A percentile compares a stretch with the other conserved stretches of the same genome.
Evolutionary conservation across 805 yeast species (phyloP).

Genomic region (Kregervanrija pseudodelftensis): DNA sequence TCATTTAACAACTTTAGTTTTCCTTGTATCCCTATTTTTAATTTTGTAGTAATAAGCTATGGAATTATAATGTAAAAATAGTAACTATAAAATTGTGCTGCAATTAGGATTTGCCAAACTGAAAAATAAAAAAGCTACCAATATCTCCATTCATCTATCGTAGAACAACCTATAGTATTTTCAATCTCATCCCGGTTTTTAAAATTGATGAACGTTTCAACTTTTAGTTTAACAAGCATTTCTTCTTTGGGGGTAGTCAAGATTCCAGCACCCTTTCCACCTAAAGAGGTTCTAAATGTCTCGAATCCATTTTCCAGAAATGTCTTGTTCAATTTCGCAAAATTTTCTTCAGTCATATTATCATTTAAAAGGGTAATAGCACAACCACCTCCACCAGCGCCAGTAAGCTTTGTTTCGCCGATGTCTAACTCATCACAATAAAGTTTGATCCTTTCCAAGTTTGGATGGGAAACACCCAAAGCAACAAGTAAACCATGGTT

Average conservation of each 20-base stretch:
- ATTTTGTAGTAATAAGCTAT: too few relatives aligned
- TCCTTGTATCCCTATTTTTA: too few relatives aligned
- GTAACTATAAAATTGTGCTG: too few relatives aligned
- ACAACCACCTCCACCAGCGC: constrained; percentile 99
- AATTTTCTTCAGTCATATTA: constrained; percentile 25
- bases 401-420: constrained; percentile 91
- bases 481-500: constrained; percentile 86
- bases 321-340: constrained; percentile 30
- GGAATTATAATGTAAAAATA: too few relatives aligned
- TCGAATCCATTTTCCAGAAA: constrained; percentile 51
- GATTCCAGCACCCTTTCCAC: constrained; percentile 84
- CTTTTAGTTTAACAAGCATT: constrained; percentile 10
- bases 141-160: constrained; percentile 45
- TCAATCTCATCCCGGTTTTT: constrained; percentile 42
- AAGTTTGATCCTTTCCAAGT: constrained; percentile 67
- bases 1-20: neutral
- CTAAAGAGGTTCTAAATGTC: constrained; percentile 72
- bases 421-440: constrained; percentile 55
- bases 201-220: constrained; percentile 33
- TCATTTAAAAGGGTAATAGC: constrained; percentile 76
- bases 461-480: constrained; percentile 88
- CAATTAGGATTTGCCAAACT: neutral
- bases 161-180: constrained; percentile 35
- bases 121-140: constrained; percentile 37
- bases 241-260: constrained; percentile 17